Evolutionary conservation across 2,329 filamentous ascomycete genomes (phyloP).

Genomic region (Verticillium nubilum): DNA sequence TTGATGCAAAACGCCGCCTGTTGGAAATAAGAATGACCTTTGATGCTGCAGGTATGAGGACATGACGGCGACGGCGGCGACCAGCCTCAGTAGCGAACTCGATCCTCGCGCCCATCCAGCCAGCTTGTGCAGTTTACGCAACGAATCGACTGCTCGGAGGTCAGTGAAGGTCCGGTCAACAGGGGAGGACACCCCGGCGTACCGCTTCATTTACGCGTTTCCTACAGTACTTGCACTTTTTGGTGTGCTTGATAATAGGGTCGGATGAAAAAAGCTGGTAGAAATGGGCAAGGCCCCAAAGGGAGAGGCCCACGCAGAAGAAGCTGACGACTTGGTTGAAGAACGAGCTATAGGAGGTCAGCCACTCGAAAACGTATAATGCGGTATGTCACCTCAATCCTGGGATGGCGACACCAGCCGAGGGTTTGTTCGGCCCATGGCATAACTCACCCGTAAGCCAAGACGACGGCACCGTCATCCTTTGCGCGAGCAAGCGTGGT

Average conservation of each 20-base stretch:
- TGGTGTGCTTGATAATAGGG: conserved; percentile 64
- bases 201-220: conserved; percentile 61
- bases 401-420: neutral
- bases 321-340: conserved; percentile 62
- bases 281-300: conserved; percentile 58
- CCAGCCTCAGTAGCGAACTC: conserved; percentile 2
- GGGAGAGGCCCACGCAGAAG: conserved; percentile 55
- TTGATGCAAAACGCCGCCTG: neutral
- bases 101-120: conserved; percentile 44
- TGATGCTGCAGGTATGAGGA: neutral
- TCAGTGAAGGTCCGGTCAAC: neutral
- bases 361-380: neutral
- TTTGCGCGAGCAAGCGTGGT: conserved; percentile 66
- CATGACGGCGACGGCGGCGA: neutral
- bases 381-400: neutral
- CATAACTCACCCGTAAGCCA: conserved; percentile 60
- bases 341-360: conserved; percentile 40
- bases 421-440: no score
- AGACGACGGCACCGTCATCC: conserved; percentile 64
- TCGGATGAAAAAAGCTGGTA: conserved; percentile 59
- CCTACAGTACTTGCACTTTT: conserved; percentile 64
- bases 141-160: conserved; percentile 27
- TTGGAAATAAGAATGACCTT: neutral
- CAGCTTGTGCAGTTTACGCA: conserved; percentile 47
- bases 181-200: conserved; percentile 11